Percentiles rank a stretch among this genome's conserved stretches.
Conservation (phyloP, 768 basidiomycete species). For the Guyanaporus albipodus region DNA sequence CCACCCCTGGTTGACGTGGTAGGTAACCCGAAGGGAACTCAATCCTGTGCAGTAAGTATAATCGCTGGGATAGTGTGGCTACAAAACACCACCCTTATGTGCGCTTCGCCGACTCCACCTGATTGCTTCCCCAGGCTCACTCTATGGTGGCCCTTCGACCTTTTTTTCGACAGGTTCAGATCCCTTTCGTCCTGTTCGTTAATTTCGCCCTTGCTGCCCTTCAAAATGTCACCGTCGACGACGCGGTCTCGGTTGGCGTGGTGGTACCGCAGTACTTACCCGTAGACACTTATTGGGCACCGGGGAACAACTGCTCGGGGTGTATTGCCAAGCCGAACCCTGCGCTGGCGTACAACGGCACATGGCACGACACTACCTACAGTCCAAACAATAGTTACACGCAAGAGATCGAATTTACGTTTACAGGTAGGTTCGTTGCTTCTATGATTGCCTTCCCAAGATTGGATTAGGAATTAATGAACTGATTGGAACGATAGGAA, state of each 20-base stretch:
- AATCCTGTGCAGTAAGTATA: too few relatives aligned
- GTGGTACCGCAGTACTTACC: constrained; percentile 11
- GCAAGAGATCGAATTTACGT: constrained; percentile 7
- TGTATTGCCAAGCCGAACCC: constrained; percentile 1
- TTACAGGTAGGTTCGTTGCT: constrained; percentile 2
- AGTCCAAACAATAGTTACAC: background rate
- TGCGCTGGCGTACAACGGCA: constrained; percentile 4
- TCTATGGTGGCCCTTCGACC: too few relatives aligned
- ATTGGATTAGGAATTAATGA: too few relatives aligned
- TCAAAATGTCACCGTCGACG: constrained; percentile 16
- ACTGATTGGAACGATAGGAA: constrained; percentile 3
- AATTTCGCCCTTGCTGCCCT: background rate
- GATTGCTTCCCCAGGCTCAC: too few relatives aligned
- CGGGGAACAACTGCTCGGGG: constrained; percentile 1
- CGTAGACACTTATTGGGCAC: background rate
- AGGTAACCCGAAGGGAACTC: too few relatives aligned
- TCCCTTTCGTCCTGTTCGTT: background rate
- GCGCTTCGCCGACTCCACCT: too few relatives aligned
- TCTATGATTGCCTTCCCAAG: too few relatives aligned
- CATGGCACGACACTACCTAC: constrained; percentile 17
- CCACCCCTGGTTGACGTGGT: too few relatives aligned
- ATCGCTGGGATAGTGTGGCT: too few relatives aligned
- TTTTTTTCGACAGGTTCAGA: background rate
- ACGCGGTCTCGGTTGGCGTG: constrained; percentile 5
- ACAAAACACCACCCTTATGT: too few relatives aligned